phyloP scores from a whole-genome alignment of 1,284 basidiomycete genomes.

The Boletellus dicymbophilus region DNA sequence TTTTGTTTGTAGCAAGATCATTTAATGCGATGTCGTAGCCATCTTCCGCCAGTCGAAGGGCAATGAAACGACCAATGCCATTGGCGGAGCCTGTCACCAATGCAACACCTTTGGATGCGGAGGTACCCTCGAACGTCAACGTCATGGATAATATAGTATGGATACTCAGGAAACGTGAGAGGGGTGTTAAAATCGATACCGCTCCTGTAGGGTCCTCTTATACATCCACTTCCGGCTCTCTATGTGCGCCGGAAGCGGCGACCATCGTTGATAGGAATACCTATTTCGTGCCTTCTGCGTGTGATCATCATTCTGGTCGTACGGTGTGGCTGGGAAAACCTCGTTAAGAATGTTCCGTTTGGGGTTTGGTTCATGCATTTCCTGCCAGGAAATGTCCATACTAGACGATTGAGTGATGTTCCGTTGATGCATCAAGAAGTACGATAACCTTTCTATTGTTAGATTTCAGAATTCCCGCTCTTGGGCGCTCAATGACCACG shows the following conservation, averaged over 20 bases:
- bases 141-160: no score
- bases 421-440: not conserved
- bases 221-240: not conserved
- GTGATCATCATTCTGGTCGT: not conserved
- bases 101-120: constrained; percentile 23
- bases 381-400: no score
- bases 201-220: not conserved
- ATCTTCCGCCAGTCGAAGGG: constrained; percentile 36
- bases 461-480: not conserved
- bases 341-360: not conserved
- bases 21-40: constrained; percentile 40
- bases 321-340: not conserved
- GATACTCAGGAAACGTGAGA: not conserved
- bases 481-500: no score
- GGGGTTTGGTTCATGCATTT: not conserved
- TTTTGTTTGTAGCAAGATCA: constrained; percentile 28
- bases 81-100: constrained; percentile 38
- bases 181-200: no score
- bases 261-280: not conserved
- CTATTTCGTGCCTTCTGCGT: not conserved
- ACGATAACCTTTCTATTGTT: not conserved
- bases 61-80: constrained; percentile 39
- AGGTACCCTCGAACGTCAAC: not conserved
- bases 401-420: not conserved
- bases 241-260: not conserved